A percentile compares a stretch with the other conserved stretches of the same genome.
Evolutionary conservation across 176 grass and related monocot genomes (phyloP).

Genomic region (Oryza australiensis): DNA sequence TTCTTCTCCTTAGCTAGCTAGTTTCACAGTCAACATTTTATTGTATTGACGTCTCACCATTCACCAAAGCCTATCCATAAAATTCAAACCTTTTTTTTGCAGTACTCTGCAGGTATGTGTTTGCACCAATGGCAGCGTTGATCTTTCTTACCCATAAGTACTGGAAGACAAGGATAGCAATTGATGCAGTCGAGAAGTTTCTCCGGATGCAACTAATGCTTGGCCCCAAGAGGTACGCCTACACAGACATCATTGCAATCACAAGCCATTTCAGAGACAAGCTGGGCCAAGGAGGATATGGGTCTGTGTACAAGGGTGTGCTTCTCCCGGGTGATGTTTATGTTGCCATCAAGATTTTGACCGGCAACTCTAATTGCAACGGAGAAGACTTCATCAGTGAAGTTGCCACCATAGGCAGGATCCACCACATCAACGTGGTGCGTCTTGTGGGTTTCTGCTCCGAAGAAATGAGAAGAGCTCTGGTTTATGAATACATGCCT

Average conservation of each 20-base stretch:
- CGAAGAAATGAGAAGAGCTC: slow-evolving; percentile 32
- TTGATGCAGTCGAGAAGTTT: slow-evolving; percentile 47
- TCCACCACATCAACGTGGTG: slow-evolving; percentile 58
- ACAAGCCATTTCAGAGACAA: slow-evolving; percentile 55
- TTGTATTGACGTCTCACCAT: too few species aligned
- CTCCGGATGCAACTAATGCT: slow-evolving; percentile 39
- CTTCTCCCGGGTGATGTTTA: not conserved
- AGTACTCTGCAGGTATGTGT: slow-evolving; percentile 25
- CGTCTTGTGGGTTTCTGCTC: slow-evolving; percentile 40
- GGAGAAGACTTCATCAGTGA: slow-evolving; percentile 70
- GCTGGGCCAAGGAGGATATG: slow-evolving; percentile 52
- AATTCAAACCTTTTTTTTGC: not conserved
- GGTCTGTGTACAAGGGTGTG: slow-evolving; percentile 46
- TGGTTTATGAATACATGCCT: slow-evolving; percentile 57
- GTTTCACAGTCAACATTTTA: too few species aligned
- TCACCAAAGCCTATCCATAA: too few species aligned
- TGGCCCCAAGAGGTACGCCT: slow-evolving; percentile 35
- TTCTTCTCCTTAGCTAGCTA: too few species aligned
- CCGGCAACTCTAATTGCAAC: not conserved
- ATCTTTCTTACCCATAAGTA: slow-evolving; percentile 40
- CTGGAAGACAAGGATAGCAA: slow-evolving; percentile 38
- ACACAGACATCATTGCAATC: slow-evolving; percentile 47
- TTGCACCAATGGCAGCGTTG: not conserved
- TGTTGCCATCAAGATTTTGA: slow-evolving; percentile 50
- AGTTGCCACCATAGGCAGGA: slow-evolving; percentile 49